Evolutionary conservation across 495 filamentous ascomycete species (phyloP), one percentile per base, ranked within the genome.

Genomic region (Neurospora sp.): DNA sequence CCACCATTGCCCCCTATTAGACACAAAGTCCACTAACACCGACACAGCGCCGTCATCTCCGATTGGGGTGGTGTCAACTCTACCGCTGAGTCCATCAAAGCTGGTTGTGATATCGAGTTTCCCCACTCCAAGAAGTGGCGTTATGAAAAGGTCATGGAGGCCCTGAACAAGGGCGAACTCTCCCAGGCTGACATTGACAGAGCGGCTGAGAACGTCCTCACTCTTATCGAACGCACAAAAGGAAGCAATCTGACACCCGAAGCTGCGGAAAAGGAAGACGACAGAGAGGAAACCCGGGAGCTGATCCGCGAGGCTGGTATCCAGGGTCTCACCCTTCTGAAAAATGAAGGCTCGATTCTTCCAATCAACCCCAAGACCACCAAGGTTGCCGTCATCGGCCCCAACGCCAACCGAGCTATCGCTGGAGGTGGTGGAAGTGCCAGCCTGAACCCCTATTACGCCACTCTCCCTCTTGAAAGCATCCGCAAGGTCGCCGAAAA

Each of bases 361-460:
- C 93, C 93, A 1, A 85, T 97, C 68, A 84, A 89, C 65, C 85
- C 86, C 31, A 84, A 86, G 16, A 86, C 88, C 40, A 84, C 85
- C 68, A 87, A 83, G 75, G 85, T 95, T 65, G 89, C 92, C 9
- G 86, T 96, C 40, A 96, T 97, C 72, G 93, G 94, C 0, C 93
- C 94, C 9, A 96, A 96, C 78, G 89, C 91, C 40, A 92, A 92
- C 75, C 82, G 90, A 69, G 91, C 93, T 0, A 90, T 92, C 42
- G 91, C 91, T 69, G 90, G 91, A 70, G 93, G 94, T 48, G 94
- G 94, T 72, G 93, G 94, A 9, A 94, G 91, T 74, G 92, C 93
- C 1, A 90, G 89, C 68, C 81, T 96, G 39, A 89, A 90, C 73
- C 90, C 93, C 4, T 95, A 97, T 79, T 95, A 96, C 79, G 89